phyloP scores from a whole-genome alignment of 768 basidiomycete species.

The Auricularia auricula-judae region DNA sequence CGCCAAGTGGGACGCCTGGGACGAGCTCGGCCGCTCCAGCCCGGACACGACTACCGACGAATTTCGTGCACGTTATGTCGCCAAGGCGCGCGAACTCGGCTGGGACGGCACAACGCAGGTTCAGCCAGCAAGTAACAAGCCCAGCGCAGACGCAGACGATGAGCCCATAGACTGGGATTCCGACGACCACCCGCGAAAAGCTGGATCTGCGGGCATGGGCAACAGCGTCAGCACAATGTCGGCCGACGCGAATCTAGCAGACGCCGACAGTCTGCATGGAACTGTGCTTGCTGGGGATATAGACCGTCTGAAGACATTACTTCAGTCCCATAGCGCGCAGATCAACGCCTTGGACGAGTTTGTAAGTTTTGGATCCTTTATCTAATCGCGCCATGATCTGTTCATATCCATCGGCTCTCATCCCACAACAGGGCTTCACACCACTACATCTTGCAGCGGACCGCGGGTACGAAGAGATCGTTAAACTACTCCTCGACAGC shows the following conservation, averaged over 20 bases:
- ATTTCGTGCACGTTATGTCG: constrained; percentile 43
- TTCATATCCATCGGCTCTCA: neutral
- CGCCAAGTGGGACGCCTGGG: constrained; percentile 88
- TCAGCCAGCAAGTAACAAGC: neutral
- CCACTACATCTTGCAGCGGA: constrained; percentile 82
- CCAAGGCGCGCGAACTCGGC: constrained; percentile 55
- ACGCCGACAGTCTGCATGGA: constrained; percentile 38
- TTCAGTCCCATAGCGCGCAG: constrained; percentile 33
- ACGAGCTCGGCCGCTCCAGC: constrained; percentile 36
- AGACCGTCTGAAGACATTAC: constrained; percentile 30
- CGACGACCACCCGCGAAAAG: neutral
- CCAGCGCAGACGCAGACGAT: constrained; percentile 19
- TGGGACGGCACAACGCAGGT: constrained; percentile 36
- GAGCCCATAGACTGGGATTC: constrained; percentile 13
- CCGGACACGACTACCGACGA: constrained; percentile 39
- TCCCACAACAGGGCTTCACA: constrained; percentile 61
- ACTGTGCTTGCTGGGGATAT: constrained; percentile 50
- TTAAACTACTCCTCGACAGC: constrained; percentile 43
- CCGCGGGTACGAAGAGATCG: constrained; percentile 52
- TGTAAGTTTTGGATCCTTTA: constrained; percentile 18
- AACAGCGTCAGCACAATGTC: constrained; percentile 1
- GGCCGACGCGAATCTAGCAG: neutral
- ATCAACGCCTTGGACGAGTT: constrained; percentile 64
- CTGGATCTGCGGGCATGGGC: neutral
- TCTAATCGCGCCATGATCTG: neutral